These are phyloP conservation scores for Termitomyces sp. DNA, from an alignment of 768 basidiomycete genomes.

Conservation along the genomic window DNA sequence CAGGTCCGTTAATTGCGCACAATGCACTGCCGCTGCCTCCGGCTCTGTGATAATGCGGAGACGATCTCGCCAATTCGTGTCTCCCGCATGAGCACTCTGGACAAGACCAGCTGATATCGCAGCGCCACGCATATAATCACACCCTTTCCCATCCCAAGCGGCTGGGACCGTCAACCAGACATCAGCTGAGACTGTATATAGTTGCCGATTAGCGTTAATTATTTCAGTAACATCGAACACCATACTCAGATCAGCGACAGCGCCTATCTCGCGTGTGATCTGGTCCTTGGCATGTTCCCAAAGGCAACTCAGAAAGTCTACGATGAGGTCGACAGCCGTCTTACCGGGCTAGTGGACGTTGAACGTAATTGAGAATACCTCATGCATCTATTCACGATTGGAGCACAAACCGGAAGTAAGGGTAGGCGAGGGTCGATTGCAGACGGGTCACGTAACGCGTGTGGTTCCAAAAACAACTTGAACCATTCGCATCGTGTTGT, in stretches of 20 bases:
- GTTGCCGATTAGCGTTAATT: constrained; percentile 7
- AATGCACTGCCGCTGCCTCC: constrained; percentile 90
- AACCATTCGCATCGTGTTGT: constrained; percentile 60
- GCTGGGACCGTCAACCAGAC: constrained; percentile 87
- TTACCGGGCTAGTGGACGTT: constrained; percentile 56
- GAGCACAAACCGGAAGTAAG: constrained; percentile 58
- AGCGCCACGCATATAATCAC: constrained; percentile 80
- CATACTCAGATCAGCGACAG: constrained; percentile 79
- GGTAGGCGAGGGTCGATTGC: constrained; percentile 76
- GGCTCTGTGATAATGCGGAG: constrained; percentile 77
- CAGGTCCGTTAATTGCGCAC: constrained; percentile 73
- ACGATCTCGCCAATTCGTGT: constrained; percentile 73
- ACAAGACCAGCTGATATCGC: constrained; percentile 81
- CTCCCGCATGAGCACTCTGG: constrained; percentile 62
- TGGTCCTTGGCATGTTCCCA: constrained; percentile 87
- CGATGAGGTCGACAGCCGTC: constrained; percentile 69
- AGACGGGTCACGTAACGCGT: constrained; percentile 66
- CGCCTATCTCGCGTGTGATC: constrained; percentile 83
- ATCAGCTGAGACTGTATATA: constrained; percentile 63
- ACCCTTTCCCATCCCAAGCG: constrained; percentile 85
- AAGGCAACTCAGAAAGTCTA: constrained; percentile 76
- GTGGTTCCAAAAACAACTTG: constrained; percentile 83
- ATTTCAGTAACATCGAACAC: constrained; percentile 5
- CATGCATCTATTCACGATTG: neutral
- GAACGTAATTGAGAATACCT: constrained; percentile 6